These are phyloP conservation scores for Saussurea involucrata DNA, from an alignment of 129 eudicot genomes.

Conservation along the genomic window DNA sequence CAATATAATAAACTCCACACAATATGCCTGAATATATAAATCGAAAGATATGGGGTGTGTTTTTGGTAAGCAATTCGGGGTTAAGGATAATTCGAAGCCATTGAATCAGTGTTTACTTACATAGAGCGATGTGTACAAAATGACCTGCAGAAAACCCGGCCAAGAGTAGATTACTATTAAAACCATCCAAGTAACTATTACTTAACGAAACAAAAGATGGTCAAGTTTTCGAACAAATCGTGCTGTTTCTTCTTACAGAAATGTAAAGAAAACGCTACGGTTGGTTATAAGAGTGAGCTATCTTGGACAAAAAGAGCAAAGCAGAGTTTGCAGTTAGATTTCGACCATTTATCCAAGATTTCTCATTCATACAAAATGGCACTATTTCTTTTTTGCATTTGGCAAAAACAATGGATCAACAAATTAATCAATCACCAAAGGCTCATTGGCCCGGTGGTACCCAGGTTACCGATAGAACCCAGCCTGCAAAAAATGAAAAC, in stretches of 20 bases:
- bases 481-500: not conserved
- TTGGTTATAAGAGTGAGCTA: not conserved
- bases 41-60: conserved; percentile 3
- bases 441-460: not conserved
- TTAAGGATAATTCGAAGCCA: not conserved
- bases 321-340: not conserved
- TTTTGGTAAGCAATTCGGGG: not conserved
- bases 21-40: conserved; percentile 52
- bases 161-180: conserved; percentile 6
- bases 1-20: conserved; percentile 83
- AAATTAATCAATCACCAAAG: not conserved
- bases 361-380: not conserved
- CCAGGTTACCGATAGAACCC: too few relatives aligned
- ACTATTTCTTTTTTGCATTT: not conserved
- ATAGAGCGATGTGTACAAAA: conserved; percentile 75
- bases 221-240: not conserved
- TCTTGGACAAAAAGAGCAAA: not conserved
- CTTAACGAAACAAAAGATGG: not conserved
- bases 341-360: not conserved
- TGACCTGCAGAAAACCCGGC: conserved; percentile 66
- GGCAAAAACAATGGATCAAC: not conserved
- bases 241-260: not conserved
- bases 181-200: not conserved
- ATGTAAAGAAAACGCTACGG: not conserved
- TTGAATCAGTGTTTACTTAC: conserved; percentile 45